A percentile compares a stretch with the other conserved stretches of the same genome.
These are phyloP conservation scores for Margaritispora aquatica DNA, from an alignment of 495 filamentous ascomycete genomes.

Conservation along the genomic window DNA sequence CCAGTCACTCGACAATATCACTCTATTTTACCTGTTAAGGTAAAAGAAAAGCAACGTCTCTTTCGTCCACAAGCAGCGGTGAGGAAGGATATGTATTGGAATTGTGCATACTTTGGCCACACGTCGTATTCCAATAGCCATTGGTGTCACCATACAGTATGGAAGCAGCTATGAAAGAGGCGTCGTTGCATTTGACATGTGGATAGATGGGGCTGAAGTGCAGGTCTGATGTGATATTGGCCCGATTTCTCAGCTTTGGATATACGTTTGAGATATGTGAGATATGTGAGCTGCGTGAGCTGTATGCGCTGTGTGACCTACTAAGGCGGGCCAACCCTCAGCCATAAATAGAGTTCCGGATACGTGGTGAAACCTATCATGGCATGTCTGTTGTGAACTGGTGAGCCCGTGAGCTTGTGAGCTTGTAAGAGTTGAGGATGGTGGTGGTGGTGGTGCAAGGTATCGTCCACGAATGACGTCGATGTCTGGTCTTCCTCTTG, in stretches of 20 bases:
- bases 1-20: no score
- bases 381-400: no score
- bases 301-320: no score
- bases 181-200: neutral
- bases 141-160: neutral
- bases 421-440: neutral
- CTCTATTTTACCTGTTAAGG: no score
- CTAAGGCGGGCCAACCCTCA: no score
- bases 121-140: neutral
- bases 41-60: no score
- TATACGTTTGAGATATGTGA: no score
- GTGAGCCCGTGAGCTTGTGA: no score
- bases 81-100: neutral
- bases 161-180: neutral
- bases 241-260: no score
- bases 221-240: constrained; percentile 8
- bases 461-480: neutral
- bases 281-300: neutral
- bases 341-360: neutral
- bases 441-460: neutral
- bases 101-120: neutral
- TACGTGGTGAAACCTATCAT: neutral
- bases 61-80: neutral
- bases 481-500: neutral
- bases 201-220: constrained; percentile 13